Conservation (phyloP, 1,284 basidiomycete species). For the Ustilago trichophora region DNA sequence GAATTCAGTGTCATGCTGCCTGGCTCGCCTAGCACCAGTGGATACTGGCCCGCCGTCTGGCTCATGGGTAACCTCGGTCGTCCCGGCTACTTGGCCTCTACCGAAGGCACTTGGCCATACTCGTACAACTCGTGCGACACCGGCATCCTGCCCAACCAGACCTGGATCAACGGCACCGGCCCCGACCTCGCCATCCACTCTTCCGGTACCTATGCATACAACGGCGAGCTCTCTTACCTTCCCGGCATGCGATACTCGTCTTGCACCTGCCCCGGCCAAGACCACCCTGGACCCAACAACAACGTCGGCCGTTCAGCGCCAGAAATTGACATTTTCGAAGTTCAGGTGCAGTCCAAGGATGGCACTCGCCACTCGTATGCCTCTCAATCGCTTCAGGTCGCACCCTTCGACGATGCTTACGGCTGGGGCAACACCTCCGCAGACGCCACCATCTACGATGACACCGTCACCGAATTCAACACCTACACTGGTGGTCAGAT, state of each 20-base stretch:
- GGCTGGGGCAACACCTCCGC: constrained; percentile 48
- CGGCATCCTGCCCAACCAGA: constrained; percentile 62
- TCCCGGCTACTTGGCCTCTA: constrained; percentile 63
- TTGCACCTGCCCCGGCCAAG: constrained; percentile 60
- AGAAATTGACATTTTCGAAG: constrained; percentile 66
- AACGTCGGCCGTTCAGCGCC: constrained; percentile 63
- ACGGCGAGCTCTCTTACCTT: constrained; percentile 46
- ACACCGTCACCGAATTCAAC: constrained; percentile 53
- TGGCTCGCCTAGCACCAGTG: constrained; percentile 59
- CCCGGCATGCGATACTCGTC: constrained; percentile 61
- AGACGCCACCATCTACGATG: constrained; percentile 53
- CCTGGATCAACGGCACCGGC: constrained; percentile 47
- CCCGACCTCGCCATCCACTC: constrained; percentile 45
- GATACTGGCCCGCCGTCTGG: constrained; percentile 70
- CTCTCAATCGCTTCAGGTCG: constrained; percentile 65
- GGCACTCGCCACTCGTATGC: constrained; percentile 53
- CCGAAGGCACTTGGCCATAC: constrained; percentile 67
- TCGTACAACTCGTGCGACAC: constrained; percentile 66
- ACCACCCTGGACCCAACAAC: constrained; percentile 59
- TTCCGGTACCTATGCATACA: constrained; percentile 53
- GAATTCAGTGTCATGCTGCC: constrained; percentile 58
- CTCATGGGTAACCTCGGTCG: constrained; percentile 63
- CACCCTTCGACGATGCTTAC: constrained; percentile 63
- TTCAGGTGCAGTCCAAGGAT: constrained; percentile 70
- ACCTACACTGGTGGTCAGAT: constrained; percentile 59